phyloP scores from a whole-genome alignment of 1,284 basidiomycete species.

The Sanghuangporus weigelae region DNA sequence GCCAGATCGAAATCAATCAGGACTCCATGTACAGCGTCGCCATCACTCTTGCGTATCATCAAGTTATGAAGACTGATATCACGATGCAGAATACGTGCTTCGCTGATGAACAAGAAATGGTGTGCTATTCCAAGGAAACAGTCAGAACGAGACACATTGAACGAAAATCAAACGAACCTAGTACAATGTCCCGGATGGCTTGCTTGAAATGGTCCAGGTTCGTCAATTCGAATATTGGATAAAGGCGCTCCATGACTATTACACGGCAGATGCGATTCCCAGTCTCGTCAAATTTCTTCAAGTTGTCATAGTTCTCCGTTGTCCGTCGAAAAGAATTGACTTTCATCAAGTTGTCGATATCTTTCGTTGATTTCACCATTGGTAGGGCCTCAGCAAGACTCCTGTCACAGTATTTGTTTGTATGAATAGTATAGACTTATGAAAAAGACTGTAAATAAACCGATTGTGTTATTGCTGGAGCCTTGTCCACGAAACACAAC shows the following conservation, averaged over 20 bases:
- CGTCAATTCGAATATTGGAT: background rate
- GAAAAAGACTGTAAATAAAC: too few species aligned
- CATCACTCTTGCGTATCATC: background rate
- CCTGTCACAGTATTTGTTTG: background rate
- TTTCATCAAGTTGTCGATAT: background rate
- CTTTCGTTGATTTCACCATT: background rate
- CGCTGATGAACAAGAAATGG: background rate
- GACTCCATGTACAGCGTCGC: background rate
- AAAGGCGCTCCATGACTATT: background rate
- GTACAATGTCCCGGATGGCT: background rate
- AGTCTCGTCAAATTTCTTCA: background rate
- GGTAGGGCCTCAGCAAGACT: background rate
- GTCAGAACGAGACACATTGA: background rate
- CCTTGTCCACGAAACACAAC: too few species aligned
- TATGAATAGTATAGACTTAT: background rate
- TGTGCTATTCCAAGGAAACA: background rate
- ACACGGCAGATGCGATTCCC: background rate
- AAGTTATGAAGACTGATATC: constrained; percentile 9
- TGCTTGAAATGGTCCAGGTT: constrained; percentile 2
- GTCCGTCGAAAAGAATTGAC: background rate
- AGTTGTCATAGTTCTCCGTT: background rate
- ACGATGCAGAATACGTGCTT: background rate
- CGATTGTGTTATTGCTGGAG: too few species aligned
- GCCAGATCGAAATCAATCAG: constrained; percentile 13
- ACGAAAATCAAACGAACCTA: background rate